A percentile compares a stretch with the other conserved stretches of the same genome.
phyloP scores from a whole-genome alignment of 2,329 filamentous ascomycete species.

The Cladosporium sp. region DNA sequence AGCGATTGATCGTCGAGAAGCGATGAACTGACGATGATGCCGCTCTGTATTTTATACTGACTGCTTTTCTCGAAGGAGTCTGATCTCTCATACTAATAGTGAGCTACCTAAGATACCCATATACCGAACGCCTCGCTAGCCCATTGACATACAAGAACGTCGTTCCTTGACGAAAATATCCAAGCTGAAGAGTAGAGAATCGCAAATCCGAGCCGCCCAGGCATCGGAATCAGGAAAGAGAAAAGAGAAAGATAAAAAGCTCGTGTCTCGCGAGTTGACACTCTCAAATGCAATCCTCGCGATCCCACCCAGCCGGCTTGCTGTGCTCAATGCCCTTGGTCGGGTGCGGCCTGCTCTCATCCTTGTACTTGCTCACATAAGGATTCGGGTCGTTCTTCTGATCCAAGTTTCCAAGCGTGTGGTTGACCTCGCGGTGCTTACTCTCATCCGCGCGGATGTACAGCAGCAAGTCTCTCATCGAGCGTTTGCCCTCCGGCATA shows the following conservation, averaged over 20 bases:
- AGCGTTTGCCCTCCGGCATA: constrained; percentile 80
- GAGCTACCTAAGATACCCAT: background rate
- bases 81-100: background rate
- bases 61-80: background rate
- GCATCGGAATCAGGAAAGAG: background rate
- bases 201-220: background rate
- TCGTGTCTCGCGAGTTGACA: background rate
- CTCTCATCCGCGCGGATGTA: constrained; percentile 92
- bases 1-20: constrained; percentile 23
- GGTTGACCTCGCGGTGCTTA: constrained; percentile 82
- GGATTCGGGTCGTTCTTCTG: constrained; percentile 89
- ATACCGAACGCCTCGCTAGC: constrained; percentile 7
- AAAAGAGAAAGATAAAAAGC: background rate
- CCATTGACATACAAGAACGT: background rate
- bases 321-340: constrained; percentile 66
- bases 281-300: constrained; percentile 56
- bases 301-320: constrained; percentile 75
- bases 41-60: background rate
- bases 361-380: constrained; percentile 80
- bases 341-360: constrained; percentile 65
- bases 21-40: background rate
- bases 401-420: constrained; percentile 85
- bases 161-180: background rate
- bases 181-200: constrained; percentile 8
- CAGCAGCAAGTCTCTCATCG: constrained; percentile 81